These are phyloP conservation scores for Acacia concinna DNA, from an alignment of 331 rosid species.

Conservation along the genomic window DNA sequence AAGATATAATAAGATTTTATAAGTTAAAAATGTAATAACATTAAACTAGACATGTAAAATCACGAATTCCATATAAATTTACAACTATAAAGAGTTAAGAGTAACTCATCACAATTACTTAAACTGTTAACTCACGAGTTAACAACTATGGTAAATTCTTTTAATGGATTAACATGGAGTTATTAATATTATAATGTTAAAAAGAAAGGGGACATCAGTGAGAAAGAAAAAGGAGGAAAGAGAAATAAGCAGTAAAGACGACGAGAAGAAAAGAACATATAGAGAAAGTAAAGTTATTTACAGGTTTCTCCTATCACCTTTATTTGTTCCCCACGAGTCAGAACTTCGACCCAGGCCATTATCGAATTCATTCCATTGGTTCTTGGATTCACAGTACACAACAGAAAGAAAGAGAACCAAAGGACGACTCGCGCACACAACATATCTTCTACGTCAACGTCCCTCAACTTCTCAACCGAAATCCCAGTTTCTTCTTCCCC, in stretches of 20 bases:
- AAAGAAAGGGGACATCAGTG: background rate
- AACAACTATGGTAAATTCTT: too few species aligned
- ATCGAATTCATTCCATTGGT: background rate
- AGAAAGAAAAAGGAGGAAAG: background rate
- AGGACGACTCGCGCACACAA: background rate
- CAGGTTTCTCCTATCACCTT: background rate
- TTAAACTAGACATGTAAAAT: too few species aligned
- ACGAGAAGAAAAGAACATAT: background rate
- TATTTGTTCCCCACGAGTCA: background rate
- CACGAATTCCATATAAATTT: too few species aligned
- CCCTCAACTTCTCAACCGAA: constrained; percentile 22
- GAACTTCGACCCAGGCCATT: background rate
- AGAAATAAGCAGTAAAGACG: background rate
- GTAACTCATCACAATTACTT: too few species aligned
- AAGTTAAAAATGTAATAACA: too few species aligned
- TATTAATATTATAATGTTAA: background rate
- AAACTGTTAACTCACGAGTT: too few species aligned
- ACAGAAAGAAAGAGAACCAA: background rate
- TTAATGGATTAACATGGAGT: too few species aligned
- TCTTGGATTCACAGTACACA: background rate
- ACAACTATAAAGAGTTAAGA: too few species aligned
- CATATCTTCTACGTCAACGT: constrained; percentile 43
- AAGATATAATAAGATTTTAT: too few species aligned
- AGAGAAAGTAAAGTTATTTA: background rate
- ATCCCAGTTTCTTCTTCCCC: background rate